phyloP scores from a whole-genome alignment of 1,284 basidiomycete genomes.

The Sporisorium graminicola region DNA sequence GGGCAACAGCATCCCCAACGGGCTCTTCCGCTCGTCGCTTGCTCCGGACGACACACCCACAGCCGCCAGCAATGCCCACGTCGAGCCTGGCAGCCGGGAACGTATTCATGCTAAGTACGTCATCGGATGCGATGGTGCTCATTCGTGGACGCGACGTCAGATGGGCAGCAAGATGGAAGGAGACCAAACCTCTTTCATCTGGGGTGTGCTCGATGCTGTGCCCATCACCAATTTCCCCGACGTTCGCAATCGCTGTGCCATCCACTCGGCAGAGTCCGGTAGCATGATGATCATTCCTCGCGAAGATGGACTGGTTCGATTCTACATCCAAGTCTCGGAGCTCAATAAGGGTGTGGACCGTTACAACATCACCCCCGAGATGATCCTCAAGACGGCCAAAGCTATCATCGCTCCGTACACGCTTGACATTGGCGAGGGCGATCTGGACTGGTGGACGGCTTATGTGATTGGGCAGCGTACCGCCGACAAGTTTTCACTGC shows the following conservation, averaged over 20 bases:
- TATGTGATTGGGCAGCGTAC: conserved; percentile 48
- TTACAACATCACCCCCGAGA: conserved; percentile 75
- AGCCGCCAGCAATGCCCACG: not conserved
- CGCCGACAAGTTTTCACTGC: conserved; percentile 32
- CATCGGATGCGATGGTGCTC: conserved; percentile 47
- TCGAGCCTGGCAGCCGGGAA: conserved; percentile 24
- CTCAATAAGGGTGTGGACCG: conserved; percentile 78
- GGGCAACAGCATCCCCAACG: conserved; percentile 35
- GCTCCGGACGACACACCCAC: conserved; percentile 31
- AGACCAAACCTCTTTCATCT: conserved; percentile 69
- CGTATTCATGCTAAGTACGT: conserved; percentile 44
- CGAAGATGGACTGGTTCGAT: conserved; percentile 75
- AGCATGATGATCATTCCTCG: conserved; percentile 81
- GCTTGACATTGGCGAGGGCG: conserved; percentile 74
- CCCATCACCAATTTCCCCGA: conserved; percentile 74
- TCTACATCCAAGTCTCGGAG: conserved; percentile 79
- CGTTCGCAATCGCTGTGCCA: conserved; percentile 78
- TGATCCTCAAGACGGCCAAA: conserved; percentile 77
- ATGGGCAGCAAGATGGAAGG: conserved; percentile 65
- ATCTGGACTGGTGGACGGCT: conserved; percentile 80
- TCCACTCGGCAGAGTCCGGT: conserved; percentile 74
- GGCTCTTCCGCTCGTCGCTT: conserved; percentile 33
- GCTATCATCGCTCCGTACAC: conserved; percentile 79
- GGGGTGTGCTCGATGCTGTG: conserved; percentile 59
- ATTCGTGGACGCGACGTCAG: conserved; percentile 37